Evolutionary conservation across 164 flowering plant species (phyloP).

Genomic region (Annona squamosa): DNA sequence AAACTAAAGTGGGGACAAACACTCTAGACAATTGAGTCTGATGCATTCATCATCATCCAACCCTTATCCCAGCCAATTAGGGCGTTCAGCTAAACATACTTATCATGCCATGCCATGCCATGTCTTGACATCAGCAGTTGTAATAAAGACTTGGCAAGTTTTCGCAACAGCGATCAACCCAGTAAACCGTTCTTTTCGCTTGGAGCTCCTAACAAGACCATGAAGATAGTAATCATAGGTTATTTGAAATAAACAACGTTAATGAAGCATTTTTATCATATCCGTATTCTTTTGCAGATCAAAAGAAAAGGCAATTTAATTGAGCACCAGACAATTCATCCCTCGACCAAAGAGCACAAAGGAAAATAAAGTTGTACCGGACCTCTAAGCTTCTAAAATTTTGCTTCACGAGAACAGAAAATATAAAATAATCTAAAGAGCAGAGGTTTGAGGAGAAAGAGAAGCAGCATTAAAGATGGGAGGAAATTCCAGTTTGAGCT

Average conservation of each 20-base stretch:
- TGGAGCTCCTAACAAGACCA: no score
- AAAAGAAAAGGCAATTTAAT: background rate
- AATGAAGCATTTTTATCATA: background rate
- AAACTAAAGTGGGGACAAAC: no score
- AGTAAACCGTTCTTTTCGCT: no score
- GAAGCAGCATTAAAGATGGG: background rate
- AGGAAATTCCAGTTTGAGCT: no score
- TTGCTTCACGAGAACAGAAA: background rate
- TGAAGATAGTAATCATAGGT: no score
- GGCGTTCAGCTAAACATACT: background rate
- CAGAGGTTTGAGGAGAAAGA: background rate
- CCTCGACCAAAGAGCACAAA: background rate
- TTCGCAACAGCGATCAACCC: no score
- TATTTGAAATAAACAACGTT: no score
- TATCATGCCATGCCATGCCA: no score
- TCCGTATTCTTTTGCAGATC: background rate
- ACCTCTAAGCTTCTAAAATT: background rate
- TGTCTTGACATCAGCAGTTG: no score
- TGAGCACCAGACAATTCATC: background rate
- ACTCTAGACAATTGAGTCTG: no score
- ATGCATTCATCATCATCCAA: background rate
- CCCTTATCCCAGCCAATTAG: background rate
- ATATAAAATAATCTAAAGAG: no score
- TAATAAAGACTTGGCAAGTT: no score
- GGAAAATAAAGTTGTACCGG: background rate